phyloP scores from a whole-genome alignment of 2,329 filamentous ascomycete genomes.

The Aspergillus clavatus region DNA sequence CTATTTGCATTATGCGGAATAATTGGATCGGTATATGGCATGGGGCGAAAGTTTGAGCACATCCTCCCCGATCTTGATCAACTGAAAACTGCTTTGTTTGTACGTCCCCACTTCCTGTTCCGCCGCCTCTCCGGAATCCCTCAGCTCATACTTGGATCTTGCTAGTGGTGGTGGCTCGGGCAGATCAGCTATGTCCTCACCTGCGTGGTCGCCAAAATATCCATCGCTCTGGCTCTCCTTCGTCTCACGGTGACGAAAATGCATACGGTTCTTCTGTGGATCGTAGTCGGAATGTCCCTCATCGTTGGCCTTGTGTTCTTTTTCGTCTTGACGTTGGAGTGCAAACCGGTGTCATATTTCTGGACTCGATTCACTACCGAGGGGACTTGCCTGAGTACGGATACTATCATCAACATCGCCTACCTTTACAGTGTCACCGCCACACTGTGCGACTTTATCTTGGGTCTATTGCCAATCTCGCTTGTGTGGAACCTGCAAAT shows the following conservation, averaged over 20 bases:
- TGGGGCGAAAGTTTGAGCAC: slow-evolving; percentile 23
- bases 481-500: slow-evolving; percentile 55
- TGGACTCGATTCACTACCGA: slow-evolving; percentile 39
- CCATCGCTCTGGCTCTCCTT: slow-evolving; percentile 52
- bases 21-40: slow-evolving; percentile 30
- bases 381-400: slow-evolving; percentile 39
- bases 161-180: slow-evolving; percentile 51
- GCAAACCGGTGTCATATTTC: slow-evolving; percentile 48
- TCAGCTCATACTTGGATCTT: slow-evolving; percentile 1
- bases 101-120: slow-evolving; percentile 14
- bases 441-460: slow-evolving; percentile 47
- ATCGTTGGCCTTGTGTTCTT: slow-evolving; percentile 47
- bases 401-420: slow-evolving; percentile 49
- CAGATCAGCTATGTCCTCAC: slow-evolving; percentile 51
- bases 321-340: slow-evolving; percentile 51
- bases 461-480: slow-evolving; percentile 51
- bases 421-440: slow-evolving; percentile 50
- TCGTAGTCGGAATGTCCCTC: slow-evolving; percentile 44
- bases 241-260: slow-evolving; percentile 45
- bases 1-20: slow-evolving; percentile 35
- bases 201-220: slow-evolving; percentile 47
- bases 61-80: slow-evolving; percentile 13
- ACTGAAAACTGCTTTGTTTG: slow-evolving; percentile 31
- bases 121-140: neutral
- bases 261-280: slow-evolving; percentile 46